Evolutionary conservation across 1,284 basidiomycete genomes (phyloP).

Genomic region (Marasmius tenuissimus): DNA sequence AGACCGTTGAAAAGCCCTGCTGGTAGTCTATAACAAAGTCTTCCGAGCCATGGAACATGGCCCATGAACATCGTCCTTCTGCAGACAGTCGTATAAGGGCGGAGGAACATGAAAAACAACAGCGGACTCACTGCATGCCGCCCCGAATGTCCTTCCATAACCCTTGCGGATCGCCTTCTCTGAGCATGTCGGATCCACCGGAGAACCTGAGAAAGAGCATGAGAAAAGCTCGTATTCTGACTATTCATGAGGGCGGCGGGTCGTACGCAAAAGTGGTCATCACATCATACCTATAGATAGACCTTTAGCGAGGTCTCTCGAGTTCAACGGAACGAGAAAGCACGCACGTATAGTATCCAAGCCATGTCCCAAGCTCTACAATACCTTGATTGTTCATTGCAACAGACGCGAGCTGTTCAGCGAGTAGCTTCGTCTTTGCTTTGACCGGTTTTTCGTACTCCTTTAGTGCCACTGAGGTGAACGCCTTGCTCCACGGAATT

Average conservation of each 20-base stretch:
- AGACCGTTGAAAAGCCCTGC: slow-evolving; percentile 11
- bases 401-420: slow-evolving; percentile 24
- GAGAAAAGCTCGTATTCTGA: slow-evolving; percentile 27
- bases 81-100: not conserved
- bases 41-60: slow-evolving; percentile 32
- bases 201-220: slow-evolving; percentile 25
- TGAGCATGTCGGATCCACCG: slow-evolving; percentile 28
- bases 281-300: not conserved
- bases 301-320: slow-evolving; percentile 25
- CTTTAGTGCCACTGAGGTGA: slow-evolving; percentile 34
- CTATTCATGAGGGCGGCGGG: slow-evolving; percentile 28
- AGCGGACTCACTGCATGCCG: slow-evolving; percentile 7
- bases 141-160: slow-evolving; percentile 15
- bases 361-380: slow-evolving; percentile 32
- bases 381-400: slow-evolving; percentile 9
- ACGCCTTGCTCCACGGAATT: slow-evolving; percentile 41
- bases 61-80: slow-evolving; percentile 16
- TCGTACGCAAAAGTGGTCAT: not conserved
- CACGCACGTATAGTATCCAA: slow-evolving; percentile 33
- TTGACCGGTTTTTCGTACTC: slow-evolving; percentile 37
- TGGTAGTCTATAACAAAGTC: slow-evolving; percentile 21
- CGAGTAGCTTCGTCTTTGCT: slow-evolving; percentile 31
- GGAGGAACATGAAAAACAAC: not conserved
- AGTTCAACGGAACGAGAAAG: slow-evolving; percentile 19
- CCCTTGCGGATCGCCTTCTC: slow-evolving; percentile 18